Evolutionary conservation across 2,329 filamentous ascomycete species (phyloP).

Genomic region (Fusarium zealandicum): DNA sequence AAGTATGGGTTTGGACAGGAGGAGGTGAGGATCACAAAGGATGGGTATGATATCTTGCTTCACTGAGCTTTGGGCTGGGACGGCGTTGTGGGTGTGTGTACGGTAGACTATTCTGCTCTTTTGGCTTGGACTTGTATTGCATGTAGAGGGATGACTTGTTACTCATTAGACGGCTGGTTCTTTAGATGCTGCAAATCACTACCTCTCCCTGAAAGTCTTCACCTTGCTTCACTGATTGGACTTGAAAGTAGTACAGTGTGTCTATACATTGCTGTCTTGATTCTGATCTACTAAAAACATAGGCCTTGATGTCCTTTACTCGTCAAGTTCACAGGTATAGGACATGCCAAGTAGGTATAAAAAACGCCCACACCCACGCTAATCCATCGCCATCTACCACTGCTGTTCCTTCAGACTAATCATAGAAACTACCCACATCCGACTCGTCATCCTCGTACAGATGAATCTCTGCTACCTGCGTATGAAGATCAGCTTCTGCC

Average conservation of each 20-base stretch:
- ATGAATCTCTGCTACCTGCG: background rate
- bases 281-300: no score
- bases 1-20: constrained; percentile 73
- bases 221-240: no score
- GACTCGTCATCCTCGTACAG: background rate
- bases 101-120: constrained; percentile 31
- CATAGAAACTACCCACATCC: no score
- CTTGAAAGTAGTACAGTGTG: no score
- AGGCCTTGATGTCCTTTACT: no score
- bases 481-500: background rate
- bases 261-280: no score
- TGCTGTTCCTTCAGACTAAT: no score
- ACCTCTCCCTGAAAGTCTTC: background rate
- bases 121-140: background rate
- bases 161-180: constrained; percentile 7
- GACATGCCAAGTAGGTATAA: no score
- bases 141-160: background rate
- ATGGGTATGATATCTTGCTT: constrained; percentile 75
- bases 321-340: no score
- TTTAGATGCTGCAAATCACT: background rate
- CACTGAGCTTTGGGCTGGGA: constrained; percentile 34
- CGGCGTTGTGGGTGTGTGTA: constrained; percentile 2
- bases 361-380: no score
- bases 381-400: no score
- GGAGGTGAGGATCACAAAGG: constrained; percentile 69